Evolutionary conservation across 2,329 filamentous ascomycete genomes (phyloP).

Genomic region (Exophiala lecanii-corni): DNA sequence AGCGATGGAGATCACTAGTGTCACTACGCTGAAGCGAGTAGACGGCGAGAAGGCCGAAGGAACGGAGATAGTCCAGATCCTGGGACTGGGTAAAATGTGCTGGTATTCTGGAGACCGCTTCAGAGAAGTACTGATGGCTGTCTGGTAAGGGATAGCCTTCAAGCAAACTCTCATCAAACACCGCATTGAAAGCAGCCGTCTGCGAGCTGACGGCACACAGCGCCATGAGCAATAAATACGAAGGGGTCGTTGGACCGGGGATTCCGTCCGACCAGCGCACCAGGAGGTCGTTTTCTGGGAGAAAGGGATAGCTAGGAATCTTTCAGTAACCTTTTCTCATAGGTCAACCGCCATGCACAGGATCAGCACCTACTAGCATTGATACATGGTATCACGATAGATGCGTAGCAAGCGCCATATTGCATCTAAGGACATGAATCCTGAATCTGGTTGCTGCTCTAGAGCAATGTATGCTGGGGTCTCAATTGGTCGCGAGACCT

Average conservation of each 20-base stretch:
- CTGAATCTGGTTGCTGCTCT: too few relatives aligned
- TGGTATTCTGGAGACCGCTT: slow-evolving; percentile 5
- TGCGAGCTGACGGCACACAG: slow-evolving; percentile 6
- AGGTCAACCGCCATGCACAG: background rate
- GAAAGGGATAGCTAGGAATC: slow-evolving; percentile 4
- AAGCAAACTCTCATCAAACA: slow-evolving; percentile 4
- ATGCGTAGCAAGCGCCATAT: slow-evolving; percentile 6
- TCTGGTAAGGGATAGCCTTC: slow-evolving; percentile 1
- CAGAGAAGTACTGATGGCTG: slow-evolving; percentile 4
- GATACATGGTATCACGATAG: slow-evolving; percentile 7
- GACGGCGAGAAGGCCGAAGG: slow-evolving; percentile 6
- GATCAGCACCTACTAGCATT: slow-evolving; percentile 5
- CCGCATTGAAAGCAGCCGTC: slow-evolving; percentile 3
- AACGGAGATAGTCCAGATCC: slow-evolving; percentile 4
- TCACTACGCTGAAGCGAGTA: slow-evolving; percentile 4
- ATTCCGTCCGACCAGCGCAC: background rate
- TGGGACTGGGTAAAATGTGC: slow-evolving; percentile 1
- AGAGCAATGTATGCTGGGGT: background rate
- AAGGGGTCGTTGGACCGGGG: background rate
- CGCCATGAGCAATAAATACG: slow-evolving; percentile 6
- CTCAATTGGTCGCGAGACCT: background rate
- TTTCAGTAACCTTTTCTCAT: background rate
- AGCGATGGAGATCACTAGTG: slow-evolving; percentile 4
- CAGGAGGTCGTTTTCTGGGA: slow-evolving; percentile 5
- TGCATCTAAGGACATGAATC: slow-evolving; percentile 1